Conservation (phyloP, 1,139 yeast species). For the Diutina neorugosa region DNA sequence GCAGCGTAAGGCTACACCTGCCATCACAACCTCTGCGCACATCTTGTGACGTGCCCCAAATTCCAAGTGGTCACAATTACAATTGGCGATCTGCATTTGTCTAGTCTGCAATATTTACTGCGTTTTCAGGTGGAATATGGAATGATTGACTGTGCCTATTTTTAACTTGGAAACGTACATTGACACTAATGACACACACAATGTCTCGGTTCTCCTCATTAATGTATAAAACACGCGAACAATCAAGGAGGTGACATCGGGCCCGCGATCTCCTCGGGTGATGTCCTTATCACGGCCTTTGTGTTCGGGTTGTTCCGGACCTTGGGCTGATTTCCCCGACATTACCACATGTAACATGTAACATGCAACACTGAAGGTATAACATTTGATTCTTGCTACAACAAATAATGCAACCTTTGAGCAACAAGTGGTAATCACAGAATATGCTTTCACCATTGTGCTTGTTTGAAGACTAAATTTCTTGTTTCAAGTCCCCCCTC, state of each 20-base stretch:
- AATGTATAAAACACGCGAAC: not conserved
- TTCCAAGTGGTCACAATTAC: not conserved
- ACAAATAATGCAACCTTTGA: not conserved
- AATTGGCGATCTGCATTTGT: not conserved
- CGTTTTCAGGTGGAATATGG: not conserved
- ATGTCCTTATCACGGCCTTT: not conserved
- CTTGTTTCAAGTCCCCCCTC: not conserved
- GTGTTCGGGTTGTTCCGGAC: not conserved
- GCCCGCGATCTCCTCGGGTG: not conserved
- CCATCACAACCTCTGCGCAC: not conserved
- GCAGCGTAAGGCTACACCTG: not conserved
- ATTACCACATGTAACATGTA: not conserved
- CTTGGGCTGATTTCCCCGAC: not conserved
- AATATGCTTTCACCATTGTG: too few species aligned
- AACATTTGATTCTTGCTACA: not conserved
- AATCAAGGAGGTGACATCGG: too few species aligned
- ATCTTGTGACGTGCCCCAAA: not conserved
- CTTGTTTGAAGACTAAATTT: not conserved
- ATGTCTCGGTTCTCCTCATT: too few species aligned
- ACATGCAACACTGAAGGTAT: not conserved
- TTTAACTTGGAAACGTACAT: not conserved
- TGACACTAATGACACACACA: not conserved
- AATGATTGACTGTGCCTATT: not conserved
- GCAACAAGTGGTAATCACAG: too few species aligned
- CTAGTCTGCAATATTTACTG: not conserved